Percentiles rank a stretch among this genome's conserved stretches.
Evolutionary conservation across 495 filamentous ascomycete genomes (phyloP).

Genomic region (Sordaria brevicollis): DNA sequence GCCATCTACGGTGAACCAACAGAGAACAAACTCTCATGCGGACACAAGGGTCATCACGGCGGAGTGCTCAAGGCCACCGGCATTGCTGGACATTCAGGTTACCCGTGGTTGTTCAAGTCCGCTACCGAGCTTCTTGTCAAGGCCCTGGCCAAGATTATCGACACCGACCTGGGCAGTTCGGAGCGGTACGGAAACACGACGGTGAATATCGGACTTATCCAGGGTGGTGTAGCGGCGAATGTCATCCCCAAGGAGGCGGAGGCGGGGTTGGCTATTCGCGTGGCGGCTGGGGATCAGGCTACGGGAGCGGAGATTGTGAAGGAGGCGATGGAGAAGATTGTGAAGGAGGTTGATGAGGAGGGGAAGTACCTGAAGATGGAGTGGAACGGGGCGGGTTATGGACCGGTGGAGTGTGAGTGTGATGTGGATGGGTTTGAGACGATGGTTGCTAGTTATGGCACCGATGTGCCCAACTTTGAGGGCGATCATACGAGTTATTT

Average conservation of each 20-base stretch:
- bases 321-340: conserved; percentile 44
- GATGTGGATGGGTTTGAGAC: conserved; percentile 78
- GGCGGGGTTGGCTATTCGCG: conserved; percentile 57
- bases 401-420: conserved; percentile 63
- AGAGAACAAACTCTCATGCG: conserved; percentile 71
- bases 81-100: conserved; percentile 78
- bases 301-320: conserved; percentile 43
- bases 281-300: conserved; percentile 60
- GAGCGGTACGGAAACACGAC: conserved; percentile 78
- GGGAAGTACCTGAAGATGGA: conserved; percentile 44
- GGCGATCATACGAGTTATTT: conserved; percentile 71
- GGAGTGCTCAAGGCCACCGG: conserved; percentile 58
- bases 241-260: conserved; percentile 67
- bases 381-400: conserved; percentile 49
- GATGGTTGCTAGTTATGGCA: conserved; percentile 81
- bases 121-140: conserved; percentile 67
- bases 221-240: conserved; percentile 79
- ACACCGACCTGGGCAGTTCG: conserved; percentile 58
- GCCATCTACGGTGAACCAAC: conserved; percentile 92
- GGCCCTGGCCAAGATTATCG: conserved; percentile 51
- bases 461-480: conserved; percentile 71
- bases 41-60: conserved; percentile 74
- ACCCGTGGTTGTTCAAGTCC: conserved; percentile 73
- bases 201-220: conserved; percentile 68
- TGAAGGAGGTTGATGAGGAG: conserved; percentile 44